A percentile compares a stretch with the other conserved stretches of the same genome.
Conservation (phyloP, 345 rosid genomes). For the Aquilaria yunnanensis region DNA sequence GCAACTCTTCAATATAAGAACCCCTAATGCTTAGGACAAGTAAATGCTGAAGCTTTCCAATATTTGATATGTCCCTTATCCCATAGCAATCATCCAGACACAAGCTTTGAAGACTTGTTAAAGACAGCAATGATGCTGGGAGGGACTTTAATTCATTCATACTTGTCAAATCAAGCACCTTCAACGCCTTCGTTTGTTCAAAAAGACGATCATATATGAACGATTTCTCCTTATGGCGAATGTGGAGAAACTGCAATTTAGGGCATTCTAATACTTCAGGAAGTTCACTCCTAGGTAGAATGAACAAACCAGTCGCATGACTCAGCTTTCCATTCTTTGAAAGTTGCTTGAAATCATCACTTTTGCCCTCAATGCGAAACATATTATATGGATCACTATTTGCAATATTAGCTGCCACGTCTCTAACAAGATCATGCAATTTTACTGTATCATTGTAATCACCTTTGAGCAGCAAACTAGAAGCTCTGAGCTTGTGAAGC, state of each 20-base stretch:
- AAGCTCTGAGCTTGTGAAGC: no score
- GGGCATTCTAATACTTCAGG: conserved; percentile 14
- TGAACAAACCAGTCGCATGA: not conserved
- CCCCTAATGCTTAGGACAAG: not conserved
- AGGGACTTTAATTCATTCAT: not conserved
- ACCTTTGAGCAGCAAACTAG: no score
- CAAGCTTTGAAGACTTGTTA: conserved; percentile 14
- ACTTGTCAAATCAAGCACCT: conserved; percentile 9
- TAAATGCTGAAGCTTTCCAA: conserved; percentile 14
- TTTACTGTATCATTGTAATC: no score
- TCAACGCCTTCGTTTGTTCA: conserved; percentile 8
- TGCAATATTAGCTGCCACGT: no score
- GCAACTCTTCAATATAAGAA: conserved; percentile 12
- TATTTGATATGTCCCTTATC: not conserved
- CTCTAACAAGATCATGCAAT: no score
- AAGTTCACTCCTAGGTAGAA: not conserved
- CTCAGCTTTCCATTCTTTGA: not conserved
- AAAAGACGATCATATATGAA: conserved; percentile 13
- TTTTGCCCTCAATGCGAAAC: not conserved
- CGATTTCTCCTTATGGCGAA: not conserved
- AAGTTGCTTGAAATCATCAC: no score
- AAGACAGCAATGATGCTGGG: conserved; percentile 10
- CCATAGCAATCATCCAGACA: not conserved
- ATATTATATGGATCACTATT: no score
- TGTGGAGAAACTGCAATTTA: conserved; percentile 1